Evolutionary conservation across 106 monocot genomes (phyloP).

Genomic region (Phalaenopsis aphrodite): DNA sequence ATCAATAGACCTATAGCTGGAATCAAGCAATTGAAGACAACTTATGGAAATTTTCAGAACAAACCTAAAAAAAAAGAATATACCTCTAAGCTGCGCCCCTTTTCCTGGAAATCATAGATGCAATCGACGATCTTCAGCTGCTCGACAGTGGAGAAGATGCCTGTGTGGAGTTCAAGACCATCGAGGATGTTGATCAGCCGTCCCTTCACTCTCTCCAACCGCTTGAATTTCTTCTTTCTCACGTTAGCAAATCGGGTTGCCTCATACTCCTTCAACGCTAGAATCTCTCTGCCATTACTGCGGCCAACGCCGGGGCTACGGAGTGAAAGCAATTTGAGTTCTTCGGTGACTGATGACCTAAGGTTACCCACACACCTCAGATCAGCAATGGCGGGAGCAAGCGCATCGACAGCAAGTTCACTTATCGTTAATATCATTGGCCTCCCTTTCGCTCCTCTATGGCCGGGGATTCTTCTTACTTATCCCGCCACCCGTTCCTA

Average conservation of each 20-base stretch:
- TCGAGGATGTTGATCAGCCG: conserved; percentile 40
- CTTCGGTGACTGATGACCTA: background rate
- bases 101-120: conserved; percentile 37
- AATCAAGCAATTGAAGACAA: background rate
- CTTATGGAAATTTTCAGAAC: background rate
- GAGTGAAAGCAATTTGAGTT: background rate
- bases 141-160: conserved; percentile 33
- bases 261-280: conserved; percentile 12
- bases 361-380: too few species aligned
- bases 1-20: background rate
- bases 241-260: conserved; percentile 8
- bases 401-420: too few species aligned
- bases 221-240: conserved; percentile 49
- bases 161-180: conserved; percentile 52
- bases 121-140: conserved; percentile 45
- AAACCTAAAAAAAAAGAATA: background rate
- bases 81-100: conserved; percentile 47
- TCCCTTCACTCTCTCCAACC: conserved; percentile 34
- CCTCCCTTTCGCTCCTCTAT: too few species aligned
- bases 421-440: too few species aligned
- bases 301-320: background rate
- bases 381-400: too few species aligned
- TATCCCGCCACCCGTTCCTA: too few species aligned
- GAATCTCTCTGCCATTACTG: background rate
- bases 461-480: too few species aligned